Conservation (phyloP, 352 stramenopile genomes). For the Halophytophthora polymorphica region DNA sequence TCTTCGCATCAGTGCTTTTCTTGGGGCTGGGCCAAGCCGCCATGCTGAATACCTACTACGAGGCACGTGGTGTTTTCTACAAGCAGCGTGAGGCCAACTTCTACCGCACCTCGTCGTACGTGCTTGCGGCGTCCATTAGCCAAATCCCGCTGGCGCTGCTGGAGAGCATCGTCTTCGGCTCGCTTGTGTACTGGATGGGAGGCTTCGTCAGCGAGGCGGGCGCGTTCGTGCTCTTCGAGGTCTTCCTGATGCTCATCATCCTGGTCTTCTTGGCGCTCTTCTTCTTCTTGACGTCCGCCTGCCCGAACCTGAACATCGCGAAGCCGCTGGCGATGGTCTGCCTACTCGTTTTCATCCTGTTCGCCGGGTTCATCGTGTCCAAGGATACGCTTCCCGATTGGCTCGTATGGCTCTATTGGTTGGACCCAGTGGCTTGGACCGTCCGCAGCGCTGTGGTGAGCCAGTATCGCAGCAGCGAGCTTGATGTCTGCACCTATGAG, state of each 20-base stretch:
- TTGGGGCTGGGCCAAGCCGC: conserved; percentile 72
- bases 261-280: conserved; percentile 49
- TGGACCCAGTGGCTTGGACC: conserved; percentile 63
- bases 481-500: conserved; percentile 38
- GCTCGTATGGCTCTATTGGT: conserved; percentile 71
- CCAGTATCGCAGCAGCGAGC: conserved; percentile 39
- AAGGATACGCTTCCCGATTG: conserved; percentile 53
- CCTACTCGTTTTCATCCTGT: conserved; percentile 66
- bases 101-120: conserved; percentile 79
- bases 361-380: conserved; percentile 55
- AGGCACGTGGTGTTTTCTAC: conserved; percentile 75
- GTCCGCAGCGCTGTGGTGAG: conserved; percentile 40
- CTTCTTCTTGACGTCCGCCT: conserved; percentile 44
- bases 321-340: conserved; percentile 57
- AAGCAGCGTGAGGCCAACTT: conserved; percentile 88
- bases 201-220: conserved; percentile 49
- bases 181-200: conserved; percentile 84
- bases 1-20: conserved; percentile 86
- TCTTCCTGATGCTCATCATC: conserved; percentile 63
- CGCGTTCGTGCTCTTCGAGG: conserved; percentile 72
- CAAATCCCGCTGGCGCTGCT: conserved; percentile 58
- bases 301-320: conserved; percentile 44
- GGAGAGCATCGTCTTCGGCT: conserved; percentile 85
- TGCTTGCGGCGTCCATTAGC: conserved; percentile 52
- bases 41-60: conserved; percentile 78